Base-by-base conservation (phyloP, 2,329 filamentous ascomycete genomes). In the Ambrosiella cleistominuta region DNA sequence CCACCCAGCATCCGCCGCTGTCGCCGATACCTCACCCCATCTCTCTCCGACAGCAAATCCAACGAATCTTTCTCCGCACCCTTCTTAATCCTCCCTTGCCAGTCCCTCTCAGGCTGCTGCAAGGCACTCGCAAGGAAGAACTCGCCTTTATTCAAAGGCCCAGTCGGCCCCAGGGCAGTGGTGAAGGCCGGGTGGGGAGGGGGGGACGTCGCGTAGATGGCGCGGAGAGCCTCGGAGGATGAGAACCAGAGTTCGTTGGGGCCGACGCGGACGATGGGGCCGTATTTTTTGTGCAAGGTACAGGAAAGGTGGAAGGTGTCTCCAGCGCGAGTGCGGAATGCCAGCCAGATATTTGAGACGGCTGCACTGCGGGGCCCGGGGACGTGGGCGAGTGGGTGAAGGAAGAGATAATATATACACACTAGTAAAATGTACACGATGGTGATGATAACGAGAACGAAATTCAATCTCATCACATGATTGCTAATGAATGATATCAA, bases 211-310 rank as follows among this genome's bases (percentile, higher is more conserved):
- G 75, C 67, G 64, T 78, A 79, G 7, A 77, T 75, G 1, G 66
- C 63, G 57, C 70, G 70, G 60, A 74, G 76, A 0, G 72, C 76
- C 53, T 76, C 73, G 19, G 65, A 68, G 2, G 70, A 74, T 59
- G 74, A 66, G 36, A 78, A 73, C 72, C 76, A 79, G 5, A 80
- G 69, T 63, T 79, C 76, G 39, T 77, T 71, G 0, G 77, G 77
- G 0, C 74, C 74, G 7, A 80, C 71, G 0, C 77, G 70, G n/a
- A 80, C 77, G 1, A 71, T 66, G 0, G 74, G 70, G 0, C 77
- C 77, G 60, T 79, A 78, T 9, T 60, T 64, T 0, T 63, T 60
- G 57, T 79, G 76, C n/a, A 79, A 61, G 0, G 66, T 68, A 63
- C 67, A 70, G 1, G 71, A 73, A 2, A 79, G 56, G 7, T 66